Conservation (phyloP, 371 early-diverging fungal species). For the Mortierella sp. region DNA sequence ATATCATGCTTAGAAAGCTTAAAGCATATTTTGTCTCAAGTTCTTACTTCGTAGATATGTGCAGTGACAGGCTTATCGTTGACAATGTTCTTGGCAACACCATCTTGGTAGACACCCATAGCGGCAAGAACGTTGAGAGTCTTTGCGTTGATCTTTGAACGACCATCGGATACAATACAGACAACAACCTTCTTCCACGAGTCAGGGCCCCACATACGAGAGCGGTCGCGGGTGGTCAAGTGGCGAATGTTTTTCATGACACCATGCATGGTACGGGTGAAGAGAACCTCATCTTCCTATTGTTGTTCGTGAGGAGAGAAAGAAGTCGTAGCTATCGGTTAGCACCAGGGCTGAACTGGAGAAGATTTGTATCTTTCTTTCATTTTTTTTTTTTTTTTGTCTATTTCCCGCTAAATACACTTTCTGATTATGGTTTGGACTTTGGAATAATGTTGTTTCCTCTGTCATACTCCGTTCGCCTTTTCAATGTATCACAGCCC, state of each 20-base stretch:
- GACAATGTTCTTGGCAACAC: slow-evolving; percentile 79
- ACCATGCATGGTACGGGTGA: slow-evolving; percentile 80
- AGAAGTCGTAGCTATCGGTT: background rate
- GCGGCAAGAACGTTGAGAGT: slow-evolving; percentile 80
- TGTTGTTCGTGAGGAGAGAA: background rate
- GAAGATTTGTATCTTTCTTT: background rate
- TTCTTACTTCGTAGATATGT: slow-evolving; percentile 81
- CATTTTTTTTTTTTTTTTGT: slow-evolving; percentile 6
- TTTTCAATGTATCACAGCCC: background rate
- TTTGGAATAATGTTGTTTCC: slow-evolving; percentile 23
- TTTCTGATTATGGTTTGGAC: slow-evolving; percentile 20
- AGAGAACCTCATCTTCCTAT: slow-evolving; percentile 78
- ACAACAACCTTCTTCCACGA: slow-evolving; percentile 86
- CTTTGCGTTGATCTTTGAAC: slow-evolving; percentile 73
- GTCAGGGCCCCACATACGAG: slow-evolving; percentile 70
- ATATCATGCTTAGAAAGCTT: background rate
- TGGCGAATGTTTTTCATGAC: slow-evolving; percentile 81
- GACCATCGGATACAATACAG: slow-evolving; percentile 76
- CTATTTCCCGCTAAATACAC: slow-evolving; percentile 16
- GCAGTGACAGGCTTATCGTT: slow-evolving; percentile 76
- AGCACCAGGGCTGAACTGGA: background rate
- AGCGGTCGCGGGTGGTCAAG: slow-evolving; percentile 69
- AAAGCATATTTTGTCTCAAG: background rate
- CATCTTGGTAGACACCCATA: slow-evolving; percentile 87
- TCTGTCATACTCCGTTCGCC: background rate